Evolutionary conservation across 202 grass and related monocot genomes (phyloP).

Genomic region (Schoenoplectus tabernaemontani): DNA sequence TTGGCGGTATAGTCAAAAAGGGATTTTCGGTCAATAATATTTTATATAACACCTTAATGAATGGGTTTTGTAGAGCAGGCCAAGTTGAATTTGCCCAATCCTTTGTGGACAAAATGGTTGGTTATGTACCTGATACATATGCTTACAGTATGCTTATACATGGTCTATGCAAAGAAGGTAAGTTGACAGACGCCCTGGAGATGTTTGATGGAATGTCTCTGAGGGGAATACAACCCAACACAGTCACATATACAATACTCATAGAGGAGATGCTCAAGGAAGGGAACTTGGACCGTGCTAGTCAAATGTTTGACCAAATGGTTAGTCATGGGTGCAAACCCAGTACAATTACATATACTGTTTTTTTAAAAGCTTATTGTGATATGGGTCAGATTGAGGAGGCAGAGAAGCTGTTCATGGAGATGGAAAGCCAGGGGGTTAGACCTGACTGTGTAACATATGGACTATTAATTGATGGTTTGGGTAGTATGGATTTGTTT

Average conservation of each 20-base stretch:
- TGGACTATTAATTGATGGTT: conserved; percentile 65
- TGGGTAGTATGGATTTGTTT: conserved; percentile 51
- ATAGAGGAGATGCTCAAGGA: conserved; percentile 77
- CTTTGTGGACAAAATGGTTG: conserved; percentile 53
- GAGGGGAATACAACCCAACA: conserved; percentile 51
- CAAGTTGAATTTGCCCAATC: conserved; percentile 39
- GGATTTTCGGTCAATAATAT: conserved; percentile 43
- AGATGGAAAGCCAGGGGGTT: conserved; percentile 71
- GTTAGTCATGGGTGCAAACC: conserved; percentile 54
- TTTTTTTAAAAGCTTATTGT: conserved; percentile 68
- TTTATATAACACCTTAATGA: conserved; percentile 62
- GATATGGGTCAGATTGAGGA: conserved; percentile 59
- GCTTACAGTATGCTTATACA: conserved; percentile 75
- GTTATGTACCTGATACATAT: conserved; percentile 57
- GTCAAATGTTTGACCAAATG: conserved; percentile 63
- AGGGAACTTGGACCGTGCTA: conserved; percentile 57
- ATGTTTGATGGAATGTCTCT: conserved; percentile 67
- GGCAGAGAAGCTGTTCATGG: conserved; percentile 46
- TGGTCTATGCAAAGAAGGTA: conserved; percentile 78
- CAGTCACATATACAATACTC: conserved; percentile 74
- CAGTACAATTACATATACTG: conserved; percentile 63
- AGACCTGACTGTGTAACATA: conserved; percentile 63
- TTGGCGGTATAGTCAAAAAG: conserved; percentile 37
- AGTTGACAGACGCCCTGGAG: conserved; percentile 47
- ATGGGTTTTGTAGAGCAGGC: conserved; percentile 69